phyloP scores from a whole-genome alignment of 495 filamentous ascomycete species.

The Tuber umbilicatum region DNA sequence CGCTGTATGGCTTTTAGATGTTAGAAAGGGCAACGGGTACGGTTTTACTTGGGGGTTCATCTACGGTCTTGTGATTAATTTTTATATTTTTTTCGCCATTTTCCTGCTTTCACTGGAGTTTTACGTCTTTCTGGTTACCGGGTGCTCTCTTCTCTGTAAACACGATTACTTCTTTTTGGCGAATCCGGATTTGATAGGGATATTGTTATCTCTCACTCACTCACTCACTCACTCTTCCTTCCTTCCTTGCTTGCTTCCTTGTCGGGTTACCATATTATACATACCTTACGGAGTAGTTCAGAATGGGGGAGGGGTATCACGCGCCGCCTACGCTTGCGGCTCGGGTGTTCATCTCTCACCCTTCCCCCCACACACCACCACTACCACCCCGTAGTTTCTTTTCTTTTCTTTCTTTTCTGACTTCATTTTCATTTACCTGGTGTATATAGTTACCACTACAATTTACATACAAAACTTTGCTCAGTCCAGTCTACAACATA shows the following conservation, averaged over 20 bases:
- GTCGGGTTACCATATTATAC: not conserved
- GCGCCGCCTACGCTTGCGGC: not conserved
- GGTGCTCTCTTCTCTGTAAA: conserved; percentile 1
- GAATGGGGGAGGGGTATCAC: conserved; percentile 1
- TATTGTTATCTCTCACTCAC: not conserved
- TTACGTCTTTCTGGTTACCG: not conserved
- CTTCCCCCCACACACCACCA: conserved; percentile 8
- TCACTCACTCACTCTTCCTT: not conserved
- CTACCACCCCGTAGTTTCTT: not conserved
- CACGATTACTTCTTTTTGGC: not conserved
- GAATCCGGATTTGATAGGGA: not conserved
- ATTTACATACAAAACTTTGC: not conserved
- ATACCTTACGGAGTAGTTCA: not conserved
- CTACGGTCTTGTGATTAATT: not conserved
- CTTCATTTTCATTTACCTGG: not conserved
- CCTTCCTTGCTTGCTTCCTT: not conserved
- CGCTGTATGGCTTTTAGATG: conserved; percentile 4
- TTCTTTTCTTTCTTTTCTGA: not conserved
- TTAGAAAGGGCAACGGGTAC: conserved; percentile 5
- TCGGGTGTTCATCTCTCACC: conserved; percentile 6
- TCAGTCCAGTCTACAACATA: not conserved
- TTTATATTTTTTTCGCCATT: not conserved
- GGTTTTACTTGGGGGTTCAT: not conserved
- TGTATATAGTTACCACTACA: not conserved
- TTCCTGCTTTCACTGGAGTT: not conserved